A percentile compares a stretch with the other conserved stretches of the same genome.
Evolutionary conservation across 345 rosid species (phyloP).

Genomic region (Gynandropsis gynandra): DNA sequence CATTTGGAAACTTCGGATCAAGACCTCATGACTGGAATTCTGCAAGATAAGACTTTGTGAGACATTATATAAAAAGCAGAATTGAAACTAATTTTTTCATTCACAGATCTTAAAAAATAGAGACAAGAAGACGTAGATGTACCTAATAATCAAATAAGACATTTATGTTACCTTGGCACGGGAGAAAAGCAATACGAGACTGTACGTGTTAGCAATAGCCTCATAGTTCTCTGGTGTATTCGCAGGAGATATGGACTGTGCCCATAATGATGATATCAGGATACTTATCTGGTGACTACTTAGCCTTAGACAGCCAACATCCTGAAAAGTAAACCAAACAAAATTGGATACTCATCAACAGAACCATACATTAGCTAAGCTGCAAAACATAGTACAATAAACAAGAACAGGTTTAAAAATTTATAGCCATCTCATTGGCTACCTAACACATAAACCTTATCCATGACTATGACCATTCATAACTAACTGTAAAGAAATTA

Average conservation of each 20-base stretch:
- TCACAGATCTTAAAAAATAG: constrained; percentile 12
- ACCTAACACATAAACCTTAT: background rate
- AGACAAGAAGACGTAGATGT: constrained; percentile 14
- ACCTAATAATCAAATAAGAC: constrained; percentile 1
- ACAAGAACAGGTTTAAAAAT: background rate
- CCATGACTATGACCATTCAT: background rate
- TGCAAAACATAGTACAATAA: constrained; percentile 5
- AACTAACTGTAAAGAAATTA: background rate
- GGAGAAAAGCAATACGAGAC: constrained; percentile 84
- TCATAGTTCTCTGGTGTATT: constrained; percentile 87
- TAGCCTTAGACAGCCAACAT: constrained; percentile 58
- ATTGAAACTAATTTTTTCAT: background rate
- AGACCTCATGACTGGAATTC: constrained; percentile 76
- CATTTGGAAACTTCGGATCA: constrained; percentile 82
- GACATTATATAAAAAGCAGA: background rate
- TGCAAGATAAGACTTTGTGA: constrained; percentile 29
- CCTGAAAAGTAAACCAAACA: constrained; percentile 38
- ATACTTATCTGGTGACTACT: constrained; percentile 91
- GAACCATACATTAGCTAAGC: constrained; percentile 9
- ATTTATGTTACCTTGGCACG: constrained; percentile 64
- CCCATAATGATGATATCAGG: constrained; percentile 91
- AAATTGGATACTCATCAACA: constrained; percentile 11
- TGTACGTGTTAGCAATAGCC: constrained; percentile 87
- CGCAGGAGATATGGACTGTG: constrained; percentile 78
- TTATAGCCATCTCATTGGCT: background rate